Conservation (phyloP, 1,139 yeast species). For the Yamadazyma oceani region DNA sequence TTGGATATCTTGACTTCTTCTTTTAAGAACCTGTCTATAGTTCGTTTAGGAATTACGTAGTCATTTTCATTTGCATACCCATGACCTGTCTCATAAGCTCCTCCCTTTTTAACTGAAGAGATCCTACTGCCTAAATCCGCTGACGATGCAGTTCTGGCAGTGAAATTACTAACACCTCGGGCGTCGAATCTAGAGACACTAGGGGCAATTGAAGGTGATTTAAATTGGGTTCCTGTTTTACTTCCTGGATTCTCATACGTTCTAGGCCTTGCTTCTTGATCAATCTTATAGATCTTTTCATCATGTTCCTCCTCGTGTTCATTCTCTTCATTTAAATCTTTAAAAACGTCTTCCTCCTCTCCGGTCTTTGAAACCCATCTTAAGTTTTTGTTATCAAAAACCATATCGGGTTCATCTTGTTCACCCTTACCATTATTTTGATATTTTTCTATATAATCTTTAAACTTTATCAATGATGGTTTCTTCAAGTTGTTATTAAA, state of each 20-base stretch:
- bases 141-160: conserved; percentile 37
- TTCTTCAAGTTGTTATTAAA: conserved; percentile 39
- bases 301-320: conserved; percentile 7
- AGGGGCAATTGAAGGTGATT: conserved; percentile 3
- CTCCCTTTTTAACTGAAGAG: not conserved
- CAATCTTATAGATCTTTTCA: conserved; percentile 18
- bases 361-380: conserved; percentile 49
- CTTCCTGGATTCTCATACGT: conserved; percentile 4
- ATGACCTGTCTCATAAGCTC: conserved; percentile 18
- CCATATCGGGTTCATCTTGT: conserved; percentile 48
- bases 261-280: no score
- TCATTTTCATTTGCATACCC: conserved; percentile 31
- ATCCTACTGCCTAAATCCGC: not conserved
- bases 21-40: conserved; percentile 41
- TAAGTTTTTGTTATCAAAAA: conserved; percentile 57
- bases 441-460: conserved; percentile 23
- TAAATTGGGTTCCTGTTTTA: conserved; percentile 5
- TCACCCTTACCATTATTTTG: conserved; percentile 9
- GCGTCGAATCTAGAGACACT: not conserved
- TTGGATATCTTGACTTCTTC: conserved; percentile 52
- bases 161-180: conserved; percentile 29
- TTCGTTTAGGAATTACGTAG: conserved; percentile 40
- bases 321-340: conserved; percentile 21
- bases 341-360: conserved; percentile 51
- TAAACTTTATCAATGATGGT: conserved; percentile 37